These are phyloP conservation scores for Xylariaceae sp. DNA, from an alignment of 2,329 filamentous ascomycete genomes.

Conservation along the genomic window DNA sequence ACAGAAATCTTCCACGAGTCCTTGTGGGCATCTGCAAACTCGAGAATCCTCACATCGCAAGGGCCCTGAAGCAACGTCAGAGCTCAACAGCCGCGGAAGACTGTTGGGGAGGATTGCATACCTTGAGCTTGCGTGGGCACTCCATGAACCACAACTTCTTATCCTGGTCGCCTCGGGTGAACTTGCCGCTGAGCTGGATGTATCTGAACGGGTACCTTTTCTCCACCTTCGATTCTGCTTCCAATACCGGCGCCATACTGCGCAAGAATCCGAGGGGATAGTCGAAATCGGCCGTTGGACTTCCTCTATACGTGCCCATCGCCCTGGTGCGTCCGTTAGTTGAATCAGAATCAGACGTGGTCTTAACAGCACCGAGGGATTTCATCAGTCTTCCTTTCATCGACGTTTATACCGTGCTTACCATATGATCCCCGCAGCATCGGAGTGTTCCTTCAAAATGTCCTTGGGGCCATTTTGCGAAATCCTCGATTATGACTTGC, in stretches of 20 bases:
- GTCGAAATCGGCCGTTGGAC: constrained; percentile 19
- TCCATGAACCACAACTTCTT: constrained; percentile 27
- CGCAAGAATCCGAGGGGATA: constrained; percentile 25
- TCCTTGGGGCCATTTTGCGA: constrained; percentile 24
- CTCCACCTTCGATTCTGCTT: constrained; percentile 1
- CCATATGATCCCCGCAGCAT: constrained; percentile 30
- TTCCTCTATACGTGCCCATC: constrained; percentile 25
- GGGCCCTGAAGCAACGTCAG: constrained; percentile 18
- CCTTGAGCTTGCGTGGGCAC: constrained; percentile 27
- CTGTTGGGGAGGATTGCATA: constrained; percentile 1
- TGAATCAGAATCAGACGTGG: not conserved
- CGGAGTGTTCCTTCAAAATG: constrained; percentile 22
- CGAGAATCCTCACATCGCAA: constrained; percentile 20
- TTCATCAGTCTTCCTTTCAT: not conserved
- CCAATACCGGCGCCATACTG: constrained; percentile 19
- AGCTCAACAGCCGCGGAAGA: not conserved
- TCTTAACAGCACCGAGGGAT: not conserved
- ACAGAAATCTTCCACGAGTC: constrained; percentile 19
- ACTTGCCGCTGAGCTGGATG: constrained; percentile 33
- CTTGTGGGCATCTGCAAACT: constrained; percentile 19
- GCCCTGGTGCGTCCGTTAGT: constrained; percentile 9
- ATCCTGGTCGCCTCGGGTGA: constrained; percentile 32
- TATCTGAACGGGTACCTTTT: constrained; percentile 25
- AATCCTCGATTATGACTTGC: constrained; percentile 23
- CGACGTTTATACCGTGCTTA: constrained; percentile 4